Evolutionary conservation across 78 protist genomes (phyloP).

Genomic region (Pelomyxa schiedti): DNA sequence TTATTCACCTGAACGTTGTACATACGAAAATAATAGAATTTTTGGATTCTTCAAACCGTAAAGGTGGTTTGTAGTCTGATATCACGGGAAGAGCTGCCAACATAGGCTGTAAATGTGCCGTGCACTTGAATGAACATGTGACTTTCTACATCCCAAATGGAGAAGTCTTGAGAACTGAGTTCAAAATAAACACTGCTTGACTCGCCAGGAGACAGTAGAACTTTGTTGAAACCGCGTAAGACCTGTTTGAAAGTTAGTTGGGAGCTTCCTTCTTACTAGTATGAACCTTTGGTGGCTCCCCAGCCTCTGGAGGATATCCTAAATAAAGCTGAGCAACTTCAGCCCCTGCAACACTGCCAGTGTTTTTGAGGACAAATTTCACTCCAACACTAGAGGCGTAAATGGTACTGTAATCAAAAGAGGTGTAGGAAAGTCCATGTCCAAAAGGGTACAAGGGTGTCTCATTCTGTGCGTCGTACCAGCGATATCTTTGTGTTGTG

Average conservation of each 20-base stretch:
- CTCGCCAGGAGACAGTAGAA: not conserved
- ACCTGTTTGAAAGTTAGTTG: no score
- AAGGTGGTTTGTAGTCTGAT: no score
- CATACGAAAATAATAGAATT: no score
- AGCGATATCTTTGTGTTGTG: not conserved
- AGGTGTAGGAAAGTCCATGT: constrained; percentile 35
- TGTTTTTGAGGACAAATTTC: constrained; percentile 3
- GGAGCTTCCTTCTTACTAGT: no score
- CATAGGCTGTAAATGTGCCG: constrained; percentile 6
- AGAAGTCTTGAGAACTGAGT: not conserved
- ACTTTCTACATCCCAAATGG: not conserved
- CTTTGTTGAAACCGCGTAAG: constrained; percentile 32
- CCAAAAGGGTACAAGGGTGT: constrained; percentile 50
- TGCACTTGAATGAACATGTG: not conserved
- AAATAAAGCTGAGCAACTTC: constrained; percentile 36
- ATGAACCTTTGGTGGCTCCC: constrained; percentile 35
- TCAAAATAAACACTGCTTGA: not conserved
- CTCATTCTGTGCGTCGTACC: constrained; percentile 23
- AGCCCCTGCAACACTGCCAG: constrained; percentile 3
- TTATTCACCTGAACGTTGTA: no score
- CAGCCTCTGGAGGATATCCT: constrained; percentile 17
- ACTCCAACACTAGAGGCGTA: not conserved
- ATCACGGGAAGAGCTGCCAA: constrained; percentile 8
- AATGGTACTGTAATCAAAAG: constrained; percentile 5
- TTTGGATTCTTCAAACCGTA: no score